Conservation (phyloP, 768 basidiomycete species). For the Guyanaporus albipodus region DNA sequence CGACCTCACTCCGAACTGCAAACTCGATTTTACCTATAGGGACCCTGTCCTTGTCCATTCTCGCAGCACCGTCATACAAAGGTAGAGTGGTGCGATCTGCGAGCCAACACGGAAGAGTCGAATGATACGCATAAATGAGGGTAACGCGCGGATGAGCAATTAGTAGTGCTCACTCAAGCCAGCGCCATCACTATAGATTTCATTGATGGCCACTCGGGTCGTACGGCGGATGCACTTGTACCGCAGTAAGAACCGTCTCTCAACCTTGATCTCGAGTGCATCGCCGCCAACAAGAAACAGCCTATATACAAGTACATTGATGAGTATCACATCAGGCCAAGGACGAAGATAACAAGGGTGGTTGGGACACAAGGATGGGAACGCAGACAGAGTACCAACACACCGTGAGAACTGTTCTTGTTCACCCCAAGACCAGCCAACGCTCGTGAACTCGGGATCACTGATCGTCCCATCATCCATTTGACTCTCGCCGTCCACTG, state of each 20-base stretch:
- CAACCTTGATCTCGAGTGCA: slow-evolving; percentile 18
- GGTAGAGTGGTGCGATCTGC: slow-evolving; percentile 20
- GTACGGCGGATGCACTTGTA: slow-evolving; percentile 28
- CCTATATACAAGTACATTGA: not conserved
- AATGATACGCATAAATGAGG: too few relatives aligned
- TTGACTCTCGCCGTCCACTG: slow-evolving; percentile 1
- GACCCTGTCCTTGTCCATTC: slow-evolving; percentile 13
- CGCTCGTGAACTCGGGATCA: not conserved
- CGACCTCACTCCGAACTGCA: slow-evolving; percentile 6
- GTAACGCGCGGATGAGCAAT: not conserved
- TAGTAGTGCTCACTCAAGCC: slow-evolving; percentile 14
- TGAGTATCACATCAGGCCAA: not conserved
- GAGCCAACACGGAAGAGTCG: too few relatives aligned
- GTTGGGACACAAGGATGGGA: too few relatives aligned
- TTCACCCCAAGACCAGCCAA: slow-evolving; percentile 16
- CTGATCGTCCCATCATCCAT: not conserved
- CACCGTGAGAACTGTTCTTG: slow-evolving; percentile 14
- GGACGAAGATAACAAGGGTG: too few relatives aligned
- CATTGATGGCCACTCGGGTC: slow-evolving; percentile 13
- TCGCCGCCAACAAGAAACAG: slow-evolving; percentile 14
- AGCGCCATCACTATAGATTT: slow-evolving; percentile 16
- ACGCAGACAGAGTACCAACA: not conserved
- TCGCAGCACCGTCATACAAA: slow-evolving; percentile 15
- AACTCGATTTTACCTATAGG: slow-evolving; percentile 24
- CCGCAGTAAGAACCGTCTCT: slow-evolving; percentile 17